Percentiles rank a stretch among this genome's conserved stretches.
These are phyloP conservation scores for Podospora appendiculata DNA, from an alignment of 495 filamentous ascomycete genomes.

Conservation along the genomic window DNA sequence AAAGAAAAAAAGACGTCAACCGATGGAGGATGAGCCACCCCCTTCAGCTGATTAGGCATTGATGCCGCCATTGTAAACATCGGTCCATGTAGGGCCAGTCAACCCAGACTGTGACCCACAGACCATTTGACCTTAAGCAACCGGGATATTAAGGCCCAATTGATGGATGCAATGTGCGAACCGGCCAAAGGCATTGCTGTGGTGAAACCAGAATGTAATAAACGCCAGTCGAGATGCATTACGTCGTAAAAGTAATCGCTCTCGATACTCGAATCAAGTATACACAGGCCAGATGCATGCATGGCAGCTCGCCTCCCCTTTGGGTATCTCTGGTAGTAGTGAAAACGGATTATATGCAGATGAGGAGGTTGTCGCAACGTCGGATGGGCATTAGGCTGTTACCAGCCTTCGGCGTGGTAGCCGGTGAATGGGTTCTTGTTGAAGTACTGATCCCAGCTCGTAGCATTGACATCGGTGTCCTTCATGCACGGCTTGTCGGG, in stretches of 20 bases:
- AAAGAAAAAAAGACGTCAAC: not conserved
- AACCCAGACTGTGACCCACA: conserved; percentile 16
- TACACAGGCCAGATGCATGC: conserved; percentile 29
- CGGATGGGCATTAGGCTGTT: conserved; percentile 9
- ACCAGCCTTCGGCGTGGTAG: conserved; percentile 50
- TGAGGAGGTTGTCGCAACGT: not conserved
- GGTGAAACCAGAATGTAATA: conserved; percentile 10
- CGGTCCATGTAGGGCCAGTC: conserved; percentile 16
- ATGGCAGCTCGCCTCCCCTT: conserved; percentile 9
- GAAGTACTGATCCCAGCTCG: conserved; percentile 46
- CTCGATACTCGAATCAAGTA: conserved; percentile 32
- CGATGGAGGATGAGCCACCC: not conserved
- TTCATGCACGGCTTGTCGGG: conserved; percentile 49
- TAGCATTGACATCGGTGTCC: conserved; percentile 35
- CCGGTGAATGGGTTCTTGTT: conserved; percentile 38
- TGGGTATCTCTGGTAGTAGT: conserved; percentile 18
- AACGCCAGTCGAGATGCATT: conserved; percentile 36
- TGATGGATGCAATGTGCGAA: conserved; percentile 19
- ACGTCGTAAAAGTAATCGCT: conserved; percentile 31
- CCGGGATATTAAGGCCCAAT: conserved; percentile 11
- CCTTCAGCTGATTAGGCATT: conserved; percentile 16
- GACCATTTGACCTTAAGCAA: conserved; percentile 19
- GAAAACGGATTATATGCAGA: conserved; percentile 21
- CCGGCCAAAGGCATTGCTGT: not conserved
- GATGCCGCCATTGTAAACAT: conserved; percentile 30